Base-by-base conservation (phyloP, 495 filamentous ascomycete genomes). In the Niebla homalea region DNA sequence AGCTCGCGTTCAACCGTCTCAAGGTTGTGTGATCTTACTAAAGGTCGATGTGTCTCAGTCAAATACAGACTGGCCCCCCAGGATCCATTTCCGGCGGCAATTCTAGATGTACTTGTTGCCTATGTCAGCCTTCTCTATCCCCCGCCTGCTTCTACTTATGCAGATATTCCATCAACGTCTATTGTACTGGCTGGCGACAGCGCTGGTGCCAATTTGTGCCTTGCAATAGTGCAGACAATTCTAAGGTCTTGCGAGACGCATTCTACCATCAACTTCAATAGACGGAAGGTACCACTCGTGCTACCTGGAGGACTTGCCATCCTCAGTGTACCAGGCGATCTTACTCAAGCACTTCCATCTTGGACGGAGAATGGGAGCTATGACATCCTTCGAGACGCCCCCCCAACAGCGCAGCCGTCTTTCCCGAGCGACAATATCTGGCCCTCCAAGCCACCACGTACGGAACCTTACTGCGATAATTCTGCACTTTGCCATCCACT, bases 11-110 rank as follows among this genome's bases (percentile, higher is more conserved):
- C 54, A 11, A n/a, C 55, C 8, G 54, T 50, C 5, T 52, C 48
- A 19, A 40, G 56, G 41, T 49, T 70, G 10, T 62, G 44, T 19
- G 40, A 49, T 14, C 29, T 53, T 23, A 53, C 57, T 40, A 36
- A 47, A 32, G 59, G 57, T 36, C 70, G 80, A 19, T 73, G 72
- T 32, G 78, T 82, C 65, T 73, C 70, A 50, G 76, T 88, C 5
- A 73, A 79, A 11, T 94, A 94, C 64, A 76, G 87, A 10, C 74
- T 93, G 3, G 77, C 85, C 2, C 88, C 88, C 0, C 84, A 92
- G 60, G 57, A 81, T 54, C 75, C 84, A 0, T 92, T 92, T 62
- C 85, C 86, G 15, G 73, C 82, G 0, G 82, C 83, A 5, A 61
- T 93, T 15, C 69, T 93, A 36, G 87, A 93, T 54, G 83, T 76